Evolutionary conservation across 2,329 filamentous ascomycete genomes (phyloP).

Genomic region (Xylaria sp.): DNA sequence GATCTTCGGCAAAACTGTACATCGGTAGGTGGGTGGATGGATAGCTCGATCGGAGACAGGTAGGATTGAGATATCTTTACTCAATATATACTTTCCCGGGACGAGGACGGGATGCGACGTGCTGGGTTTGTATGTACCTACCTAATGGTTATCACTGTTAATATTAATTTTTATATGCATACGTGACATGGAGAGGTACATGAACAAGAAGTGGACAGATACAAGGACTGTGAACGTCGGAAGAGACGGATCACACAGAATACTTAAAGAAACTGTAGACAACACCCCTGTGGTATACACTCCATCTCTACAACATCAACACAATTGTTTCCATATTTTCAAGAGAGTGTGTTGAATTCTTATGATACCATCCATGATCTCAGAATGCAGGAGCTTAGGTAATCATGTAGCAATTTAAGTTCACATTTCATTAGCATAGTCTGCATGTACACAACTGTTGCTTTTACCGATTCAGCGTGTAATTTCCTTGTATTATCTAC

Average conservation of each 20-base stretch:
- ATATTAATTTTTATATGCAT: background rate
- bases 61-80: background rate
- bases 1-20: background rate
- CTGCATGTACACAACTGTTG: background rate
- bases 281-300: no score
- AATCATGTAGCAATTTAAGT: background rate
- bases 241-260: no score
- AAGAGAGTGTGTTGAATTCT: background rate
- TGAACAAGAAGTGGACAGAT: background rate
- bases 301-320: no score
- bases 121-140: background rate
- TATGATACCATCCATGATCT: background rate
- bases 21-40: background rate
- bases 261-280: no score
- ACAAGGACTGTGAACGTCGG: no score
- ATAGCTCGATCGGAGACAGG: no score
- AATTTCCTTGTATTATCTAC: background rate
- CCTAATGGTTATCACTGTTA: no score
- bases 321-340: no score
- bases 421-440: background rate
- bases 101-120: background rate
- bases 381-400: background rate
- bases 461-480: background rate
- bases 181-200: background rate
- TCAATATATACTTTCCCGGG: background rate